These are phyloP conservation scores for Globisporangium emineosum DNA, from an alignment of 352 stramenopile genomes.

Conservation along the genomic window DNA sequence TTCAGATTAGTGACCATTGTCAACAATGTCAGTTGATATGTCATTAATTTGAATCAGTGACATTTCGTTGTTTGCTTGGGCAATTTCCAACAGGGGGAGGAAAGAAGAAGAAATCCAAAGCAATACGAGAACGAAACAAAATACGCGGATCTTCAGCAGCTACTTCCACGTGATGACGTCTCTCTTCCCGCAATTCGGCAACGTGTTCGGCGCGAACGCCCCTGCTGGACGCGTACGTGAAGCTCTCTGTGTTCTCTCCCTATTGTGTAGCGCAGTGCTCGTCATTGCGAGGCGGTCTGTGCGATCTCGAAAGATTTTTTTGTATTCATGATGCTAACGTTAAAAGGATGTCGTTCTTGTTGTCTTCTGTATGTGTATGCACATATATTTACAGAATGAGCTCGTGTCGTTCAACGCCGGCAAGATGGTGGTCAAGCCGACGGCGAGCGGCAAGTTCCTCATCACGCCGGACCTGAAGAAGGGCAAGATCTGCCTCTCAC, in stretches of 20 bases:
- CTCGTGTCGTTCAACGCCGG: constrained; percentile 91
- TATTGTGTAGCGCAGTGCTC: neutral
- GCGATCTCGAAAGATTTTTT: constrained; percentile 9
- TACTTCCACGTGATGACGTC: constrained; percentile 27
- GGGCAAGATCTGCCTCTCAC: constrained; percentile 85
- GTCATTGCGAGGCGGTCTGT: neutral
- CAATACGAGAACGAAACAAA: constrained; percentile 8
- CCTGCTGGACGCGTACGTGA: constrained; percentile 34
- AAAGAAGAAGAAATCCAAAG: constrained; percentile 14
- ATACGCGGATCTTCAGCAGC: constrained; percentile 12
- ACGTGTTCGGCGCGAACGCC: constrained; percentile 68
- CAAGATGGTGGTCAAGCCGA: constrained; percentile 80
- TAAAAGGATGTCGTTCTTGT: neutral
- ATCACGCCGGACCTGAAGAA: constrained; percentile 90
- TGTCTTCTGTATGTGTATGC: neutral
- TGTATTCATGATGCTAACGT: neutral
- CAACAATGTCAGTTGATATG: no score
- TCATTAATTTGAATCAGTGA: no score
- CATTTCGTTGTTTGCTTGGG: constrained; percentile 7
- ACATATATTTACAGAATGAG: constrained; percentile 45
- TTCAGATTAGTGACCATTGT: no score
- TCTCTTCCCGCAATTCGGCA: constrained; percentile 80
- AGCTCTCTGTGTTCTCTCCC: neutral
- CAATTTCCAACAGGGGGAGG: neutral
- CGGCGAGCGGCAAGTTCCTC: constrained; percentile 83